These are phyloP conservation scores for Hymenoscyphus linearis DNA, from an alignment of 2,329 filamentous ascomycete genomes.

Conservation along the genomic window DNA sequence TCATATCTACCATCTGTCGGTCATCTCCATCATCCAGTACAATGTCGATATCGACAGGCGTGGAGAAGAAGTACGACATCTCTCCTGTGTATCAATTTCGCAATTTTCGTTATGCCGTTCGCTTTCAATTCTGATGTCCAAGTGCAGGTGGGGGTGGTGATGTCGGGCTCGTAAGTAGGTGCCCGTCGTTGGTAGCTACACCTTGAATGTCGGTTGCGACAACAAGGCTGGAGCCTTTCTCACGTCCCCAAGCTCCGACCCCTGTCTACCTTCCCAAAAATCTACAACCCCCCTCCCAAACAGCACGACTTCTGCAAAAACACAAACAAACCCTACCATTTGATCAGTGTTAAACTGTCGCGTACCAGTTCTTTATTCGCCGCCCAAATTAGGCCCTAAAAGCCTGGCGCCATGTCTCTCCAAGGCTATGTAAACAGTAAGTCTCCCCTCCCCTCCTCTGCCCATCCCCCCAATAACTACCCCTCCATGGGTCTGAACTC, in stretches of 20 bases:
- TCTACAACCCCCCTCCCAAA: not conserved
- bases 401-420: slow-evolving; percentile 41
- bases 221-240: slow-evolving; percentile 21
- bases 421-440: slow-evolving; percentile 49
- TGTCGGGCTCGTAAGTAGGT: slow-evolving; percentile 1
- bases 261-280: slow-evolving; percentile 4
- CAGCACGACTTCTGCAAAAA: not conserved
- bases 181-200: not conserved
- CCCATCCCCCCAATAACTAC: not conserved
- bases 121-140: not conserved
- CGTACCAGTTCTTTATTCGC: not conserved
- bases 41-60: slow-evolving; percentile 97
- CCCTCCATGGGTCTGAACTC: not conserved
- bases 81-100: not conserved
- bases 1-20: slow-evolving; percentile 91
- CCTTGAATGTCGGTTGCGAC: not conserved
- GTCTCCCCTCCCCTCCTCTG: slow-evolving; percentile 19
- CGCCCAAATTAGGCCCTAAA: not conserved
- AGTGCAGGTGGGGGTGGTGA: slow-evolving; percentile 6
- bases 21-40: slow-evolving; percentile 94
- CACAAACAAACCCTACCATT: not conserved
- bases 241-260: slow-evolving; percentile 4
- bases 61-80: slow-evolving; percentile 98
- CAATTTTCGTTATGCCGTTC: not conserved
- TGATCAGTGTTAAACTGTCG: not conserved